These are phyloP conservation scores for Starmerella etchellsii DNA, from an alignment of 805 yeast species.

Conservation along the genomic window DNA sequence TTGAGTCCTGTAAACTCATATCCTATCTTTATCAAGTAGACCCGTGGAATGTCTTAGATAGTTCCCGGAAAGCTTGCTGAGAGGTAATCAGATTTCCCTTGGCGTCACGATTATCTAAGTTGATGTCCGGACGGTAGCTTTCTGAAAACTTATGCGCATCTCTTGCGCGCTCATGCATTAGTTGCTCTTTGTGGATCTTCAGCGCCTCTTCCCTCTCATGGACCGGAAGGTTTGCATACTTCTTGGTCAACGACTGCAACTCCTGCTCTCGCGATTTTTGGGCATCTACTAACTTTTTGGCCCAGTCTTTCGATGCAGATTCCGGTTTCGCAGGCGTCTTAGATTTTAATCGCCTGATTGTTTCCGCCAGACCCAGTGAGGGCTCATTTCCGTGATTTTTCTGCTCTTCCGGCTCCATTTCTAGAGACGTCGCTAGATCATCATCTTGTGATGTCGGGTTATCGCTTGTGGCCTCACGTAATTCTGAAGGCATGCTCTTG, in stretches of 20 bases:
- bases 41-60: conserved; percentile 74
- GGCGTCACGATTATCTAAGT: conserved; percentile 49
- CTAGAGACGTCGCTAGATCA: too few relatives aligned
- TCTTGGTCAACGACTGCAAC: conserved; percentile 19
- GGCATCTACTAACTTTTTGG: conserved; percentile 6
- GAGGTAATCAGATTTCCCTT: conserved; percentile 45
- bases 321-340: not conserved
- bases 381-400: too few relatives aligned
- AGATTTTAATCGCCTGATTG: not conserved
- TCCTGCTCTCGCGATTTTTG: conserved; percentile 17
- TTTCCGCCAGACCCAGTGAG: too few relatives aligned
- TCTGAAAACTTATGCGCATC: conserved; percentile 25
- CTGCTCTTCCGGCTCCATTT: too few relatives aligned
- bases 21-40: too few relatives aligned
- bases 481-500: too few relatives aligned
- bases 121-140: conserved; percentile 34
- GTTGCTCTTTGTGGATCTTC: conserved; percentile 20
- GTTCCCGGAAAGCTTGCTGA: conserved; percentile 63
- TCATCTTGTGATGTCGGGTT: too few relatives aligned
- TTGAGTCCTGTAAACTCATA: too few relatives aligned
- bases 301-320: conserved; percentile 6
- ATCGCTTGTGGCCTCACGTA: too few relatives aligned
- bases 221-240: conserved; percentile 22
- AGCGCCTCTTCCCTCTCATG: conserved; percentile 26
- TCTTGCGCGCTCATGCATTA: conserved; percentile 23